A percentile compares a stretch with the other conserved stretches of the same genome.
These are phyloP conservation scores for Linnemannia hyalina DNA, from an alignment of 192 early-diverging fungal genomes.

Conservation along the genomic window DNA sequence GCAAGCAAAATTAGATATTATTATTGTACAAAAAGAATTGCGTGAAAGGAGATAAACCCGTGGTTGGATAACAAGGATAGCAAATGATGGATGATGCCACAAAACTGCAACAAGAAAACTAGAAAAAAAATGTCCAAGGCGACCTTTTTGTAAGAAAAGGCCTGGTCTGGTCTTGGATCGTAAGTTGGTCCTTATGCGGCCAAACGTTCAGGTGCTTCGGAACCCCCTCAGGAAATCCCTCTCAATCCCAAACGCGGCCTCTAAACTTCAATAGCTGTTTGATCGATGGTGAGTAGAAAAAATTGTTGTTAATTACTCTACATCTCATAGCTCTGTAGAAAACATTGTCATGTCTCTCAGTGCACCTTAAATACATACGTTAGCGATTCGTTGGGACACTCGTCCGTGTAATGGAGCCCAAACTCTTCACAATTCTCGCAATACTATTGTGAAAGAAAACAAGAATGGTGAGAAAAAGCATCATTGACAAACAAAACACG, in stretches of 20 bases:
- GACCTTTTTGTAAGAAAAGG: not conserved
- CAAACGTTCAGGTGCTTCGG: slow-evolving; percentile 34
- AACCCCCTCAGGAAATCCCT: slow-evolving; percentile 35
- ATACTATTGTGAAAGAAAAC: slow-evolving; percentile 56
- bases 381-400: slow-evolving; percentile 72
- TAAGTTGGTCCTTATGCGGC: slow-evolving; percentile 9
- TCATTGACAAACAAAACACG: not conserved
- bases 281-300: not conserved
- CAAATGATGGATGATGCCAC: slow-evolving; percentile 2
- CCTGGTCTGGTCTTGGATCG: not conserved
- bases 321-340: not conserved
- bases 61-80: not conserved
- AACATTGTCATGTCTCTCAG: not conserved
- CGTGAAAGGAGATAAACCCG: not conserved
- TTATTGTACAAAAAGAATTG: not conserved
- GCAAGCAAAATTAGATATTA: not conserved
- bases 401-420: slow-evolving; percentile 73
- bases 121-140: not conserved
- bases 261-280: slow-evolving; percentile 46
- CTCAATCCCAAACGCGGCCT: slow-evolving; percentile 49
- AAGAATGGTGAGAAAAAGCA: not conserved
- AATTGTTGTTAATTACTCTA: not conserved
- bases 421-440: slow-evolving; percentile 85
- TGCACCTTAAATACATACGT: slow-evolving; percentile 17
- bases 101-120: not conserved